These are phyloP conservation scores for Blastocystis sp. DNA, from an alignment of 352 stramenopile species.

Conservation along the genomic window DNA sequence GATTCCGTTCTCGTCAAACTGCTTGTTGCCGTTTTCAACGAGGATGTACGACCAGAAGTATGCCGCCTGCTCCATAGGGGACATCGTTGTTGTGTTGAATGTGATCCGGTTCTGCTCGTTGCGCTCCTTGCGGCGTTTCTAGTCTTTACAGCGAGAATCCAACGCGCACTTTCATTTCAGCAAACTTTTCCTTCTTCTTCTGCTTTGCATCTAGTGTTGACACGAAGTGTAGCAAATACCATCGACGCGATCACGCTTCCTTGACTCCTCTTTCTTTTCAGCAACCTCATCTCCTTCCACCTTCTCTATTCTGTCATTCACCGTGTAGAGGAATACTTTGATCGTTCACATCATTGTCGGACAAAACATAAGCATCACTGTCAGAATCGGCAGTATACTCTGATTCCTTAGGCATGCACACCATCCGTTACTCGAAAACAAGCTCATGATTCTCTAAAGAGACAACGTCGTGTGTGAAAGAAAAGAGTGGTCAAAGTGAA, in stretches of 20 bases:
- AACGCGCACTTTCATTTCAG: slow-evolving; percentile 24
- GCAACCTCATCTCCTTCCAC: not conserved
- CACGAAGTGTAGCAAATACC: not conserved
- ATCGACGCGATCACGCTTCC: not conserved
- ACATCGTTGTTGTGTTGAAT: slow-evolving; percentile 27
- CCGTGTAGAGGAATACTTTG: too few relatives aligned
- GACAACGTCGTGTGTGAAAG: too few relatives aligned
- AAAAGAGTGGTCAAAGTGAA: not conserved
- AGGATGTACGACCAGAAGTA: slow-evolving; percentile 64
- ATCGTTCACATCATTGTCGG: not conserved
- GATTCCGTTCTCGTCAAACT: slow-evolving; percentile 46
- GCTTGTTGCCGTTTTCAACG: slow-evolving; percentile 28
- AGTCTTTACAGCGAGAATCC: not conserved
- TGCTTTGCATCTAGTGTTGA: slow-evolving; percentile 3
- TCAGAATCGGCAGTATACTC: slow-evolving; percentile 56
- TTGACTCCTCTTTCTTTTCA: not conserved
- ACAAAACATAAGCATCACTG: slow-evolving; percentile 17
- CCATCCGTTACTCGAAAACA: slow-evolving; percentile 28
- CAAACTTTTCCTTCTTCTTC: slow-evolving; percentile 66
- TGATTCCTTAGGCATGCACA: not conserved
- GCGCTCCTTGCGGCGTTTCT: slow-evolving; percentile 50
- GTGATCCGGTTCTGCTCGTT: slow-evolving; percentile 35
- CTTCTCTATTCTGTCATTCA: not conserved
- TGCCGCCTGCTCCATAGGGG: slow-evolving; percentile 16
- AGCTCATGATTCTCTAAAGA: slow-evolving; percentile 14